Base-by-base conservation (phyloP, 768 basidiomycete genomes). In the Macrolepiota fuliginosa region DNA sequence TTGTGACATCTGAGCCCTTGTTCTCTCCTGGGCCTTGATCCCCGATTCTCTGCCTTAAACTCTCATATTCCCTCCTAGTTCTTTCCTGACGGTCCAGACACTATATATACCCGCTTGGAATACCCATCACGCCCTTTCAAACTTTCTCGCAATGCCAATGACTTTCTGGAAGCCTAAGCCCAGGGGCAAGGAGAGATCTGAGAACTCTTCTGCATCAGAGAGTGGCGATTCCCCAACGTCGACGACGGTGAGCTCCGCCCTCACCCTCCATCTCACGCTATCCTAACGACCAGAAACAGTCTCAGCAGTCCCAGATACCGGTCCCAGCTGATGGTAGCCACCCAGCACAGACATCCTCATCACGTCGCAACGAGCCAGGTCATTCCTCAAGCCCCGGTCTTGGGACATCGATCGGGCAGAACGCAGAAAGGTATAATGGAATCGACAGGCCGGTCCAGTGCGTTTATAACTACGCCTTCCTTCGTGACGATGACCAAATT, bases 211-310 rank as follows among this genome's bases (percentile, higher is more conserved):
- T 25, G 52, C 59, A 32, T 61, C 59, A 53, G 59, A 61, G 3
- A 61, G 59, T 22, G 59, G 59, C 22, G 59, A 61, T 46, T 61
- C 59, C 17, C 59, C 59, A 12, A 61, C 50, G 25, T 59, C 59
- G 10, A 61, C 59, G 35, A 15, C 42, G 19, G 59, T 54, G 53
- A 35, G 59, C 27, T 54, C 22, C 22, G 6, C 13, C 52, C 13
- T 54, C 29, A 46, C 17, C 39, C 22, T 17, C 10, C 40, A 9
- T 22, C 19, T 47, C 42, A 15, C 15, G 4, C 27, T 36, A 12
- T 24, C 11, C 2, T 61, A 9, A 61, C 36, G 24, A 6, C 19
- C 6, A 5, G n/a, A 29, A 12, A 11, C 10, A 59, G 58, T 59
- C 58, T 11, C 32, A 24, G 12, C 58, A 61, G 45, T 32, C 42